These are phyloP conservation scores for Cutaneotrichosporon sp. DNA, from an alignment of 1,284 basidiomycete genomes.

Conservation along the genomic window DNA sequence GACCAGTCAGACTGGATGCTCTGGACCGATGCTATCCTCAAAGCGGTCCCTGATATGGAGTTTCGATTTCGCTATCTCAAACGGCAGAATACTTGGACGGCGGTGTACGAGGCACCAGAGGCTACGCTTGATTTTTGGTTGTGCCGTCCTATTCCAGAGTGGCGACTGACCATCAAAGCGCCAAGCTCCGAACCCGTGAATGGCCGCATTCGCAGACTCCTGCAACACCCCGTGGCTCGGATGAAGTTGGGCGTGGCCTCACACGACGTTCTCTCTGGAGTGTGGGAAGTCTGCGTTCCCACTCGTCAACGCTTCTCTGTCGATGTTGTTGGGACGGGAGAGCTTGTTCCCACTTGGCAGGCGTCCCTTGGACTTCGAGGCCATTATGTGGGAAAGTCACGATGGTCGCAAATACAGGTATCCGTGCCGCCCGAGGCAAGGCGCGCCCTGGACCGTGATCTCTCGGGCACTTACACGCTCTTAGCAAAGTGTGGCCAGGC, in stretches of 20 bases:
- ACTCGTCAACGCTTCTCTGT: slow-evolving; percentile 56
- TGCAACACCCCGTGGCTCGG: slow-evolving; percentile 74
- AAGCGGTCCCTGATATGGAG: slow-evolving; percentile 57
- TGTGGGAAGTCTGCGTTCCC: slow-evolving; percentile 80
- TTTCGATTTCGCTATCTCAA: slow-evolving; percentile 80
- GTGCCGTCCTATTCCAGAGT: slow-evolving; percentile 71
- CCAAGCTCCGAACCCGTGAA: slow-evolving; percentile 67
- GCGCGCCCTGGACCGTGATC: slow-evolving; percentile 65
- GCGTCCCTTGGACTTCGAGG: slow-evolving; percentile 71
- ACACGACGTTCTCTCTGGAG: slow-evolving; percentile 58
- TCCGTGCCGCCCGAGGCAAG: slow-evolving; percentile 55
- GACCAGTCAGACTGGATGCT: slow-evolving; percentile 56
- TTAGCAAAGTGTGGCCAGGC: slow-evolving; percentile 85
- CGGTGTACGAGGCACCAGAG: slow-evolving; percentile 65
- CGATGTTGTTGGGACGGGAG: slow-evolving; percentile 62
- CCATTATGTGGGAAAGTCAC: slow-evolving; percentile 60
- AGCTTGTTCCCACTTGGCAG: slow-evolving; percentile 78
- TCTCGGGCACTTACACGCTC: slow-evolving; percentile 72
- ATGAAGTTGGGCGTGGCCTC: slow-evolving; percentile 51
- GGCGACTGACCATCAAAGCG: slow-evolving; percentile 74
- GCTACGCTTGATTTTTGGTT: slow-evolving; percentile 72
- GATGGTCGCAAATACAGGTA: slow-evolving; percentile 65
- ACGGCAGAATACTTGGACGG: slow-evolving; percentile 82
- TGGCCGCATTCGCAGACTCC: slow-evolving; percentile 66
- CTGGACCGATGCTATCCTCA: slow-evolving; percentile 66